phyloP scores from a whole-genome alignment of 2,329 filamentous ascomycete species.

The Acrodontium crateriforme region DNA sequence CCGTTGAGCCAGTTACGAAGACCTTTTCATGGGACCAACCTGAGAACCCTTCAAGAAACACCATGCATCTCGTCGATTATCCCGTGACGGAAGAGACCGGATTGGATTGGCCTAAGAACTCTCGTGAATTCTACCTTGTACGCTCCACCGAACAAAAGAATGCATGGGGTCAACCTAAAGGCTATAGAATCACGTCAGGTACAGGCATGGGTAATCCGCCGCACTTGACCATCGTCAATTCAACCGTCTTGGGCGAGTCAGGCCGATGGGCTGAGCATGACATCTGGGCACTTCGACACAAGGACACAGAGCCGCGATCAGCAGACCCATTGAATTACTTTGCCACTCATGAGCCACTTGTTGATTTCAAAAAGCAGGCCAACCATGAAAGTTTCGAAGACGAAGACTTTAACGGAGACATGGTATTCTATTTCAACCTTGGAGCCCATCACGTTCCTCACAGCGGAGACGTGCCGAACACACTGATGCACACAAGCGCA shows the following conservation, averaged over 20 bases:
- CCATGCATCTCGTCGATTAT: constrained; percentile 19
- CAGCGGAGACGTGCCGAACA: constrained; percentile 19
- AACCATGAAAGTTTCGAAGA: constrained; percentile 31
- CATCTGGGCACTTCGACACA: constrained; percentile 36
- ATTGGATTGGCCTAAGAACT: constrained; percentile 26
- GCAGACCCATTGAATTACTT: constrained; percentile 35
- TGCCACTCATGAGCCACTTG: constrained; percentile 32
- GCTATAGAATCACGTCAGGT: constrained; percentile 30
- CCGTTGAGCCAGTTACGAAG: constrained; percentile 19
- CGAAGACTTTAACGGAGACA: constrained; percentile 12
- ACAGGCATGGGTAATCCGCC: constrained; percentile 23
- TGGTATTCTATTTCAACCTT: constrained; percentile 38
- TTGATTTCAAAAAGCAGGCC: constrained; percentile 39
- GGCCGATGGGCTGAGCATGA: constrained; percentile 39
- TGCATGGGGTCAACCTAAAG: constrained; percentile 28
- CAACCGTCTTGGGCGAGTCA: constrained; percentile 31
- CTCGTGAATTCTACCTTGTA: constrained; percentile 27
- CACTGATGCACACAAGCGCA: constrained; percentile 18
- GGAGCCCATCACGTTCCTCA: constrained; percentile 37
- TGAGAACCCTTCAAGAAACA: constrained; percentile 16
- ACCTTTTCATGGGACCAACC: constrained; percentile 18
- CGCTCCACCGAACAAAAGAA: constrained; percentile 25
- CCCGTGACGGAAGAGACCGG: constrained; percentile 13
- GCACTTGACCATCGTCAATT: constrained; percentile 37
- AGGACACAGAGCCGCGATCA: constrained; percentile 38